Base-by-base conservation (phyloP, 371 early-diverging fungal genomes). In the Syncephalastrum contaminatum region DNA sequence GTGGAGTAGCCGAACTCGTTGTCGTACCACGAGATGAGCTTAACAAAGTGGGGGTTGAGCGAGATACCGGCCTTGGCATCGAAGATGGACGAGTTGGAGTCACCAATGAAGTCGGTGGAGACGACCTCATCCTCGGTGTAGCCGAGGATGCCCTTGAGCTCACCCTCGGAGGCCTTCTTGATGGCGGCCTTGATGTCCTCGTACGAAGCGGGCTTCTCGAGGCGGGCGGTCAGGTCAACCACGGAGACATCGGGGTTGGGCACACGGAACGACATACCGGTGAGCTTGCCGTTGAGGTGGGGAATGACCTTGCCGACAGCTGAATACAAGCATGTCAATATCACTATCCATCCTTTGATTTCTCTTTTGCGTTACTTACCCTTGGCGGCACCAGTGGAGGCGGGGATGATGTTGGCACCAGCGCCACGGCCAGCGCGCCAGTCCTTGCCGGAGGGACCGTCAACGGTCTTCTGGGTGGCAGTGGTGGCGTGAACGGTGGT, bases 271-370 rank as follows among this genome's bases (percentile, higher is more conserved):
- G 98, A 85, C 98, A 99, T 98, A 66, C 99, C 99, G 51, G 99
- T 99, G 59, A 99, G 80, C 86, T 98, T 99, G 66, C 96, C 96
- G 77, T 94, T 91, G 53, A 99, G 84, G 50, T 76, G 80, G 53
- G 99, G 99, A 64, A 99, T 93, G 60, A 99, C 98, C 85, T 97
- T 95, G 53, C 95, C 97, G 69, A 99, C 97, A 53, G 99, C 99
- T 61, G 47, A 55, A 19, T 4, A 30, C 40, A 18, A 52, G 40
- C n/a, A 46, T 13, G 20, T 20, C 46, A 27, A 40, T 42, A 22
- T 36, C 25, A 21, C 39, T 15, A 27, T 43, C 36, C 36, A 30
- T 30, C 36, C 36, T n/a, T n/a, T n/a, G 0, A 48, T n/a, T 15
- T 3, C 27, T 7, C 19, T 20, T 5, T n/a, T 24, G 53, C 4